Evolutionary conservation across 495 filamentous ascomycete genomes (phyloP), one percentile per base, ranked within the genome.

Genomic region (Amorphotheca resinae): DNA sequence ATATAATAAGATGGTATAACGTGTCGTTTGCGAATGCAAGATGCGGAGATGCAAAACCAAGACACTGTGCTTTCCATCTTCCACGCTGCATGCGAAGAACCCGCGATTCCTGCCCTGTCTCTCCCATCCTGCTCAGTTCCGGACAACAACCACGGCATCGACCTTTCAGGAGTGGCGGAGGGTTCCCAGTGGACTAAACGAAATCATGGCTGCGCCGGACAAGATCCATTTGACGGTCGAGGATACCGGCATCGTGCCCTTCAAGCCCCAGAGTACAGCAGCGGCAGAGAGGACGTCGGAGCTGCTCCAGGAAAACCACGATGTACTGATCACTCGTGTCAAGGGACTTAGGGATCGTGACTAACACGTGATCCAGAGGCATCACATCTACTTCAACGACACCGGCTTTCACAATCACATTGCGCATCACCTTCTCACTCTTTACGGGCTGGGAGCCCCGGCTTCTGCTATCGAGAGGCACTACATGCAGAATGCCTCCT

Each of bases 381-480:
- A 88, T 55, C 83, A 93, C 55, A 76, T 86, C 21, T 93, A 79
- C 61, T 91, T 84, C 65, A 84, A 84, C 46, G 18, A 70, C 1
- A 46, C 56, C 1, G 77, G 77, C 0, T 88, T 80, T 49, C 82
- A 84, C 51, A 80, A 80, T 68, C 71, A 66, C 28, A 82, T 91
- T 42, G 73, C 64, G 2, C 86, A 95, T 51, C 74, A 80, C 40
- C 60, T 91, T 9, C 68, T 93, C 7, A 75, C 75, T n/a, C 59
- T 87, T 38, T 93, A 76, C 55, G 78, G 80, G 26, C 73, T 91
- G n/a, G 77, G 80, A 7, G 82, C 82, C 12, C 55, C 67, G 0
- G 55, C 81, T 0, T 52, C 64, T 0, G 38, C 70, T 1, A 64
- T 93, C n/a, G 57, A 69, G 37, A 60, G 60, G 1, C 69, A 64